A percentile compares a stretch with the other conserved stretches of the same genome.
phyloP scores from a whole-genome alignment of 139 green algal species.

The Chlorella ohadii region DNA sequence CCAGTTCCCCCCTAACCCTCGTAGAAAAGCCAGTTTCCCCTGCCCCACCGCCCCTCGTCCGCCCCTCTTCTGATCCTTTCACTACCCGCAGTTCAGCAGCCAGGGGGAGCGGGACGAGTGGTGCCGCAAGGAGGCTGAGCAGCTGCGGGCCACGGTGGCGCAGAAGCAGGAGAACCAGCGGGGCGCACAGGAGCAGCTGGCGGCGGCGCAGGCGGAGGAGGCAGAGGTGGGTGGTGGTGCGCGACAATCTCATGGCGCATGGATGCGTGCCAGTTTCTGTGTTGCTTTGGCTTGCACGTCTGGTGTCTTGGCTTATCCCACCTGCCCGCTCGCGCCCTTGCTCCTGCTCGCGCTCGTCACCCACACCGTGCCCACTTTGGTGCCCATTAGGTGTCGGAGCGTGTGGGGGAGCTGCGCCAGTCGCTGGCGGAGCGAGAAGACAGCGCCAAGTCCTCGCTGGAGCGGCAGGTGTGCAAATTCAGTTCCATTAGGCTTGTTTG shows the following conservation, averaged over 20 bases:
- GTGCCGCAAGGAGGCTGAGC: slow-evolving; percentile 68
- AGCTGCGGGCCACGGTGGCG: slow-evolving; percentile 36
- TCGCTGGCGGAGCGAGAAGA: slow-evolving; percentile 40
- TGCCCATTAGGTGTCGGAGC: not conserved
- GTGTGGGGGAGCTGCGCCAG: slow-evolving; percentile 36
- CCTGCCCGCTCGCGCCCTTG: no score
- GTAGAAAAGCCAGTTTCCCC: no score
- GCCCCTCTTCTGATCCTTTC: no score
- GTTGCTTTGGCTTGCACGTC: no score
- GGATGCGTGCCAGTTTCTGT: no score
- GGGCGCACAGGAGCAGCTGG: slow-evolving; percentile 34
- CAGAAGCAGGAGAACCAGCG: slow-evolving; percentile 30
- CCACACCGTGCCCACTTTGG: no score
- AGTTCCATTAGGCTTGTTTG: no score
- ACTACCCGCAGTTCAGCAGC: slow-evolving; percentile 60
- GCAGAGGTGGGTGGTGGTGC: slow-evolving; percentile 20
- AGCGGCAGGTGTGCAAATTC: not conserved
- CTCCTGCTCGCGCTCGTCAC: no score
- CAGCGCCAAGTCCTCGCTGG: slow-evolving; percentile 16
- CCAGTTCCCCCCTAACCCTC: no score
- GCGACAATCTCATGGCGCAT: not conserved
- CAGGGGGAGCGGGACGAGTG: slow-evolving; percentile 78
- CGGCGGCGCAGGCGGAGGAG: slow-evolving; percentile 12
- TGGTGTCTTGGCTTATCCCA: no score
- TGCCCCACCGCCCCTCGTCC: no score